Conservation (phyloP, 139 green algal species). For the Chlorella sp. region DNA sequence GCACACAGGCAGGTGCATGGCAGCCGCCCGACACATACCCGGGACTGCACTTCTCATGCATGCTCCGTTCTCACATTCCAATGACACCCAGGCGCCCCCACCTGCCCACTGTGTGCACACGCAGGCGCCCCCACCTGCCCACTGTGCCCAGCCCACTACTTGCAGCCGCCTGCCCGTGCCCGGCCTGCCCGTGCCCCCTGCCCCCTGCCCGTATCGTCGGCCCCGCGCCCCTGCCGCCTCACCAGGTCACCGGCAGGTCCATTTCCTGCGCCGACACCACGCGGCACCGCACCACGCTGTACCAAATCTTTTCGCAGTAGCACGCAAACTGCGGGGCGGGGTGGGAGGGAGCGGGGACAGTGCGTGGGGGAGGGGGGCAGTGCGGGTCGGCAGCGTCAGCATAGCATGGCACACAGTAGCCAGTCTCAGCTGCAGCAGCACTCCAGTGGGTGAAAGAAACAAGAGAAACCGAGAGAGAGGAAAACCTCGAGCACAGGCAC, state of each 20-base stretch:
- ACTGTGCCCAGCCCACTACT: too few species aligned
- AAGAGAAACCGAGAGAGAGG: background rate
- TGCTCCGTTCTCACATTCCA: too few species aligned
- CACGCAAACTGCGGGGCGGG: constrained; percentile 45
- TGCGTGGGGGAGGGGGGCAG: too few species aligned
- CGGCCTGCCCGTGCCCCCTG: too few species aligned
- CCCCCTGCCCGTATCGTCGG: too few species aligned
- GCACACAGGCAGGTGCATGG: too few species aligned
- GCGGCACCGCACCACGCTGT: constrained; percentile 41
- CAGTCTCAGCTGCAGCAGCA: background rate
- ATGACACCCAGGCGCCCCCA: too few species aligned
- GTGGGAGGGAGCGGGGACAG: background rate
- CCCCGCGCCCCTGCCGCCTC: background rate
- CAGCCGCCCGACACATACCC: too few species aligned
- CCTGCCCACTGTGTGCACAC: too few species aligned
- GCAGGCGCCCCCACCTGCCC: too few species aligned
- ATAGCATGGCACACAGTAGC: background rate
- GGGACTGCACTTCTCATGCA: too few species aligned
- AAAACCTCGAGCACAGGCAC: background rate
- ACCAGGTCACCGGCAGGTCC: constrained; percentile 48
- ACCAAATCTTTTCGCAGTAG: constrained; percentile 60
- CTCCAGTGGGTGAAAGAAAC: background rate
- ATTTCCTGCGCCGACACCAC: constrained; percentile 35
- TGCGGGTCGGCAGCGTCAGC: background rate
- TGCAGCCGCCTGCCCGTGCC: too few species aligned